A percentile compares a stretch with the other conserved stretches of the same genome.
These are phyloP conservation scores for Kickxella alabastrina DNA, from an alignment of 192 early-diverging fungal species.

Conservation along the genomic window DNA sequence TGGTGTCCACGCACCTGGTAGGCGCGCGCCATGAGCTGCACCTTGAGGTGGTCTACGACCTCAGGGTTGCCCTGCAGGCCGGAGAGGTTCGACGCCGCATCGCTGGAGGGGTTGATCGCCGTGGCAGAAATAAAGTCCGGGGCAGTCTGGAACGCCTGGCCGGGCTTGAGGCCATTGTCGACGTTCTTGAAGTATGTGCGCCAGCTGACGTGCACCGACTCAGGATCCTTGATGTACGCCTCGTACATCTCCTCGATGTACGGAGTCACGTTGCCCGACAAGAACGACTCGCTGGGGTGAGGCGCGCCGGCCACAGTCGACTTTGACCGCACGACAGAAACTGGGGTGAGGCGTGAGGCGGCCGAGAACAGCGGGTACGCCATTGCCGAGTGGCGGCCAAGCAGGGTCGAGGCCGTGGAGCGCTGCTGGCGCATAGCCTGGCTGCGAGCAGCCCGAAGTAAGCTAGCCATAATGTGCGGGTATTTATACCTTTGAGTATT, in stretches of 20 bases:
- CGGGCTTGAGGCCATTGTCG: slow-evolving; percentile 57
- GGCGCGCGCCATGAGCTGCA: slow-evolving; percentile 92
- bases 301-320: slow-evolving; percentile 38
- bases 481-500: too few relatives aligned
- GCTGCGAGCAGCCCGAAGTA: slow-evolving; percentile 50
- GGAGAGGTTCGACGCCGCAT: slow-evolving; percentile 46
- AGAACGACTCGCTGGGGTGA: slow-evolving; percentile 73
- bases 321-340: slow-evolving; percentile 18
- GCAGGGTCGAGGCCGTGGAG: slow-evolving; percentile 14
- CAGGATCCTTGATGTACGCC: slow-evolving; percentile 86
- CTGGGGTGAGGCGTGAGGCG: neutral
- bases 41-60: slow-evolving; percentile 97
- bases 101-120: slow-evolving; percentile 58
- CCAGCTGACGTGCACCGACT: slow-evolving; percentile 93
- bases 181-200: slow-evolving; percentile 92
- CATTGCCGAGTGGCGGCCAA: too few relatives aligned
- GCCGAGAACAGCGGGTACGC: slow-evolving; percentile 8
- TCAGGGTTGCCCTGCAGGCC: slow-evolving; percentile 58
- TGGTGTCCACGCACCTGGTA: slow-evolving; percentile 97
- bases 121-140: slow-evolving; percentile 72
- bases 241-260: slow-evolving; percentile 97
- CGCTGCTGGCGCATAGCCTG: slow-evolving; percentile 44
- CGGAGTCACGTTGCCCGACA: slow-evolving; percentile 76
- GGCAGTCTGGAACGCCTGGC: slow-evolving; percentile 75
- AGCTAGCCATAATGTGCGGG: too few relatives aligned